phyloP scores from a whole-genome alignment of 257 asterid genomes.

The Fraxinus cuspidata region DNA sequence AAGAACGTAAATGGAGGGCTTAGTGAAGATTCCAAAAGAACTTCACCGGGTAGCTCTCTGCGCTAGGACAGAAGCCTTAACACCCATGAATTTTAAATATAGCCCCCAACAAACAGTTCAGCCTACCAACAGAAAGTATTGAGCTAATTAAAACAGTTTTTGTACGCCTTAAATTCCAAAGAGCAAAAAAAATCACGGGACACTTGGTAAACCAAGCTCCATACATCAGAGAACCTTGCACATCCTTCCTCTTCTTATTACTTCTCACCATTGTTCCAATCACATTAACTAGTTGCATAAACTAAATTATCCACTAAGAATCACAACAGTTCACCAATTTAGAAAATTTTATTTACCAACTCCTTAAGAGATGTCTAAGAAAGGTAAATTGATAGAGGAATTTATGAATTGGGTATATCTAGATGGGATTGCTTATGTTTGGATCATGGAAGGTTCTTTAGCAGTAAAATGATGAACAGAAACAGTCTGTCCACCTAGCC shows the following conservation, averaged over 20 bases:
- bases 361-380: conserved; percentile 16
- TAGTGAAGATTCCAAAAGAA: conserved; percentile 4
- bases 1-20: conserved; percentile 13
- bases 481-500: conserved; percentile 15
- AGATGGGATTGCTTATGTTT: conserved; percentile 4
- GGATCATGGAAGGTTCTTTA: not conserved
- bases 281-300: not conserved
- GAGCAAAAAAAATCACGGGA: not conserved
- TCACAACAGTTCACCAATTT: conserved; percentile 20
- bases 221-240: not conserved
- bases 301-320: not conserved
- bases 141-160: not conserved
- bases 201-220: not conserved
- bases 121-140: conserved; percentile 14
- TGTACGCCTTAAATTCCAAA: not conserved
- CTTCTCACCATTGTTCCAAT: not conserved
- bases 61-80: conserved; percentile 9
- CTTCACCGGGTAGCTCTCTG: not conserved
- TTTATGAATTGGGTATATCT: conserved; percentile 14
- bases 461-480: not conserved
- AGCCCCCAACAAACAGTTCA: not conserved
- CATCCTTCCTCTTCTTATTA: not conserved
- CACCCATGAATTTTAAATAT: conserved; percentile 8
- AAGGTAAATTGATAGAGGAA: not conserved
- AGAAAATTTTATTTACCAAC: not conserved